Percentiles rank a stretch among this genome's conserved stretches.
Conservation (phyloP, 345 rosid species). For the Kandelia obovata region DNA sequence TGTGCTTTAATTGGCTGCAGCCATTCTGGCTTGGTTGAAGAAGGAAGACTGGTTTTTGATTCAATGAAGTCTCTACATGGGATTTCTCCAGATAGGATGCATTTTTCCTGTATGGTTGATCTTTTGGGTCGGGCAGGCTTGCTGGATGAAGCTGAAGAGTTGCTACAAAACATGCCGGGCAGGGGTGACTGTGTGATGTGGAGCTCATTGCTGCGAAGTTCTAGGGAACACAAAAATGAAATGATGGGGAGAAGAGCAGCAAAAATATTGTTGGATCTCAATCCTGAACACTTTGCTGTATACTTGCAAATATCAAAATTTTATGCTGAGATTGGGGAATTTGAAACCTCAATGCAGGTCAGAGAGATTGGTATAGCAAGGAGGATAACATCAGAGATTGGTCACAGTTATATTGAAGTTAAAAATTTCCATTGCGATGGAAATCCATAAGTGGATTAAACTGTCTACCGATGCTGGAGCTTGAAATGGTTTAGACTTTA, state of each 20-base stretch:
- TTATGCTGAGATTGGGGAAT: conserved; percentile 64
- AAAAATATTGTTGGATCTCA: conserved; percentile 48
- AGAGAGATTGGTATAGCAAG: conserved; percentile 52
- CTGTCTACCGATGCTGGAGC: too few relatives aligned
- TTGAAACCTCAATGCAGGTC: conserved; percentile 43
- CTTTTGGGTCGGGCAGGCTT: conserved; percentile 74
- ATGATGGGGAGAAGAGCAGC: conserved; percentile 64
- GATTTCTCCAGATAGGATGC: conserved; percentile 48
- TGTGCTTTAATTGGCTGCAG: conserved; percentile 65
- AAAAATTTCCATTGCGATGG: conserved; percentile 18
- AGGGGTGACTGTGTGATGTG: conserved; percentile 57
- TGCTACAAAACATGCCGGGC: conserved; percentile 47
- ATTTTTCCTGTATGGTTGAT: conserved; percentile 76
- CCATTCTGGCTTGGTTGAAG: conserved; percentile 76
- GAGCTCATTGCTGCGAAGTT: conserved; percentile 76
- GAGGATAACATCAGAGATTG: conserved; percentile 50
- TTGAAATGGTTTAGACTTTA: too few relatives aligned
- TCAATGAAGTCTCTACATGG: conserved; percentile 47
- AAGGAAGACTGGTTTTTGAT: conserved; percentile 44
- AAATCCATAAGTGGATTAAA: neutral
- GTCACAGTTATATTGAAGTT: conserved; percentile 51
- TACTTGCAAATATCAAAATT: conserved; percentile 61
- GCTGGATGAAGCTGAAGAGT: conserved; percentile 57
- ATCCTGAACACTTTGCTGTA: conserved; percentile 52
- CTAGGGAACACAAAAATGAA: conserved; percentile 59